A percentile compares a stretch with the other conserved stretches of the same genome.
Conservation (phyloP, 192 early-diverging fungal genomes). For the Mortierella antarctica region DNA sequence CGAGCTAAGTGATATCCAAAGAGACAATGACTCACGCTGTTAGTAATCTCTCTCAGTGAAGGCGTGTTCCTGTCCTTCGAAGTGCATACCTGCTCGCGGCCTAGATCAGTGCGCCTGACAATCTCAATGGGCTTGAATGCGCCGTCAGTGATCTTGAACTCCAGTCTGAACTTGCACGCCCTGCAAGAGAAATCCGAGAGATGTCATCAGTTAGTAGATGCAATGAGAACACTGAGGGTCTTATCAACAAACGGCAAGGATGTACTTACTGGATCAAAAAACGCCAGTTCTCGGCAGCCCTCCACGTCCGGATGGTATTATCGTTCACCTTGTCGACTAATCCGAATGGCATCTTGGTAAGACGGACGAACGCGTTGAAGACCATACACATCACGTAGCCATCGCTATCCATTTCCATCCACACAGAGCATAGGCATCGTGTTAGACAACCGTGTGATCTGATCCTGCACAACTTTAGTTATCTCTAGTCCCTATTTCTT, state of each 20-base stretch:
- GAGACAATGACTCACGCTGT: no score
- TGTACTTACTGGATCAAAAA: conserved; percentile 67
- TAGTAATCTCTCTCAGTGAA: neutral
- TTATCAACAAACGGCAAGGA: neutral
- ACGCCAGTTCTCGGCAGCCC: conserved; percentile 66
- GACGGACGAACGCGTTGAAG: conserved; percentile 62
- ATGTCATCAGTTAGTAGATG: neutral
- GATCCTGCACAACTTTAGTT: neutral
- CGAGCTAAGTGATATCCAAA: conserved; percentile 8
- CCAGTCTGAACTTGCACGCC: conserved; percentile 69
- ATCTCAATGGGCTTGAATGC: conserved; percentile 63
- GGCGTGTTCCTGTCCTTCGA: neutral
- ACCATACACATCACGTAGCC: conserved; percentile 63
- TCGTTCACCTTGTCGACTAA: conserved; percentile 67
- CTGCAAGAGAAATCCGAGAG: conserved; percentile 28
- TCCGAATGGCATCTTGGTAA: conserved; percentile 66
- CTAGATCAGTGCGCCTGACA: conserved; percentile 56
- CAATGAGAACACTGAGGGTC: neutral
- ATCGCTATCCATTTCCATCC: conserved; percentile 32
- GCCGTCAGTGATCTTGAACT: conserved; percentile 51
- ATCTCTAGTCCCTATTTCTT: neutral
- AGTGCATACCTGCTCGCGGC: conserved; percentile 49
- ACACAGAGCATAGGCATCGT: neutral
- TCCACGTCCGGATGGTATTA: conserved; percentile 63
- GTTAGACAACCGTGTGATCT: neutral